Evolutionary conservation across 192 early-diverging fungal genomes (phyloP).

Genomic region (Entophlyctis helioformis): DNA sequence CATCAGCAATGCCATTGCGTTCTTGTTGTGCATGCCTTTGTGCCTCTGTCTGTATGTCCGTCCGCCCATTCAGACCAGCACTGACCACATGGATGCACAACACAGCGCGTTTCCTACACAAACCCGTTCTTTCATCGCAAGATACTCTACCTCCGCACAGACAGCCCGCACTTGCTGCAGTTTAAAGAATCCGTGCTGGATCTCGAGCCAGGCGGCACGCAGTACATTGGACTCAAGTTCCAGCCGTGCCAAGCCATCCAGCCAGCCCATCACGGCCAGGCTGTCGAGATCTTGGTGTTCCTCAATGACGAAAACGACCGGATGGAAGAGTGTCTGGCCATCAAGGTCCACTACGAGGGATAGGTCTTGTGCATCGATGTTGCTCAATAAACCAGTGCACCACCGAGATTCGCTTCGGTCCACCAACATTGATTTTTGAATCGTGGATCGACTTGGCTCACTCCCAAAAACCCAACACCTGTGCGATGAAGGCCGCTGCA

Average conservation of each 20-base stretch:
- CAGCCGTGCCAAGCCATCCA: conserved; percentile 4
- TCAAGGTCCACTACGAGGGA: conserved; percentile 25
- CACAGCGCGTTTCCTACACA: conserved; percentile 36
- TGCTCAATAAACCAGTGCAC: no score
- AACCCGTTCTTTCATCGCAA: conserved; percentile 34
- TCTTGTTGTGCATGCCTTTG: no score
- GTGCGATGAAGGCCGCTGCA: no score
- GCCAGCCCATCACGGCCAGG: no score
- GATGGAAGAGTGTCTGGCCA: conserved; percentile 36
- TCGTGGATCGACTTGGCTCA: no score
- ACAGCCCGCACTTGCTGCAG: conserved; percentile 22
- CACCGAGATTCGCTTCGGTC: no score
- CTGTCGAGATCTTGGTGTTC: conserved; percentile 27
- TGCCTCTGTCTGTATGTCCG: no score
- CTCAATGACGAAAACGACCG: conserved; percentile 37
- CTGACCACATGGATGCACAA: background rate
- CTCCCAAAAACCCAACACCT: no score
- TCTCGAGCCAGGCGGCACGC: conserved; percentile 19
- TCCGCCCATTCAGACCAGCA: no score
- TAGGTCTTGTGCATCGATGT: no score
- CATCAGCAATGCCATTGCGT: no score
- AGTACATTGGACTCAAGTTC: conserved; percentile 33
- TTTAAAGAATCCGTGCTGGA: conserved; percentile 27
- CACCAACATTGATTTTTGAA: no score
- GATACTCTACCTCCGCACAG: conserved; percentile 24